phyloP scores from a whole-genome alignment of 1,284 basidiomycete species.

The Hymenochaete sp. region DNA sequence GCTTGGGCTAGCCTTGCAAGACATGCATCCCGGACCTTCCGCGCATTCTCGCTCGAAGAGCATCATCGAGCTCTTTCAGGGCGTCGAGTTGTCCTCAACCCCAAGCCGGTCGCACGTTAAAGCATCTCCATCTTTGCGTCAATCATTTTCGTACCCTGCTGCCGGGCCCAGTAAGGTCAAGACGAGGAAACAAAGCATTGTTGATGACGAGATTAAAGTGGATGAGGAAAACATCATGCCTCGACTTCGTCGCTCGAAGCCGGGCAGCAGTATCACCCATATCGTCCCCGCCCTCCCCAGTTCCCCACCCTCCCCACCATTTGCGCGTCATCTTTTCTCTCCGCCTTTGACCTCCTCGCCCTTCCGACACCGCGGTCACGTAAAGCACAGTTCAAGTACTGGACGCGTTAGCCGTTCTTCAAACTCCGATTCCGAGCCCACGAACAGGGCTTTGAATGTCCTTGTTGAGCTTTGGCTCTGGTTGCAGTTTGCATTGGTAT shows the following conservation, averaged over 20 bases:
- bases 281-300: background rate
- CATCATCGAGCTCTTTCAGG: slow-evolving; percentile 37
- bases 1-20: slow-evolving; percentile 36
- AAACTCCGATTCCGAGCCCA: background rate
- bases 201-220: background rate
- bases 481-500: slow-evolving; percentile 66
- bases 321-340: background rate
- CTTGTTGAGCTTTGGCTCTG: slow-evolving; percentile 70
- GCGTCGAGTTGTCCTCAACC: slow-evolving; percentile 4
- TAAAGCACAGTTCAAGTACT: too few relatives aligned
- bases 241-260: slow-evolving; percentile 6
- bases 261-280: slow-evolving; percentile 1
- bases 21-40: slow-evolving; percentile 33
- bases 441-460: slow-evolving; percentile 25
- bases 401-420: too few relatives aligned
- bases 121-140: background rate
- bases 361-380: background rate
- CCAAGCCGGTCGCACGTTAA: background rate
- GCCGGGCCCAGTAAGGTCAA: background rate
- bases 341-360: background rate
- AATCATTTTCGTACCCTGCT: background rate
- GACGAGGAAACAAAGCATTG: background rate
- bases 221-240: slow-evolving; percentile 1
- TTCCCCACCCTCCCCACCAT: background rate
- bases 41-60: slow-evolving; percentile 41